Base-by-base conservation (phyloP, 2,329 filamentous ascomycete species). In the Botrytis aclada region DNA sequence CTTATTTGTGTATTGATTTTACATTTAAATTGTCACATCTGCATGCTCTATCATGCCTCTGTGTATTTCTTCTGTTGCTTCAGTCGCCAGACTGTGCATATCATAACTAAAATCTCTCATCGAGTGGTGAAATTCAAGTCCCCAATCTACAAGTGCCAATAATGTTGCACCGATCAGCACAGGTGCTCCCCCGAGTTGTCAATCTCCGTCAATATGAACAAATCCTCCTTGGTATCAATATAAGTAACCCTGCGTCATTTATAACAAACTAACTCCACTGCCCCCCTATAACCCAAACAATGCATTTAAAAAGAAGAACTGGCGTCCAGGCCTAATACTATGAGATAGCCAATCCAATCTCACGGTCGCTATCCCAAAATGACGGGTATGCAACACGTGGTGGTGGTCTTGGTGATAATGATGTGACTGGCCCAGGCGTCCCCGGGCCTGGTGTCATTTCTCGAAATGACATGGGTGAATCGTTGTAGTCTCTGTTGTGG, bases 51-150 rank as follows among this genome's bases (percentile, higher is more conserved):
- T 56, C n/a, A n/a, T 71, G n/a, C 22, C 25, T 34, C 22, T 66
- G 37, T 29, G 10, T 66, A 41, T 54, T 47, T 41, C 58, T 58
- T 66, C 47, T 34, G 22, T 47, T 63, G 32, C 70, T 34, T 43
- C 70, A 72, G 39, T 72, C 62, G 45, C n/a, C 39, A 39, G 51
- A 61, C 51, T 51, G 60, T 56, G 32, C 34, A 34, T 66, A 25
- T 54, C 61, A 43, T 66, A 37, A 66, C n/a, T 54, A 54, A 54
- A 51, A 29, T 37, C 61, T 66, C 22, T 47, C 74, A 65, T 77
- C 76, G 56, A 74, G 78, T 54, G 76, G 71, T 14, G 78, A 77
- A 54, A 74, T 75, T 60, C 73, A 69, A 43, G 43, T 56, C n/a
- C 65, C 65, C 37, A 41, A 32, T 56, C 39, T 5, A 56, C 5